phyloP scores from a whole-genome alignment of 169 alveolate genomes.

The Amoebophrya sp. region DNA sequence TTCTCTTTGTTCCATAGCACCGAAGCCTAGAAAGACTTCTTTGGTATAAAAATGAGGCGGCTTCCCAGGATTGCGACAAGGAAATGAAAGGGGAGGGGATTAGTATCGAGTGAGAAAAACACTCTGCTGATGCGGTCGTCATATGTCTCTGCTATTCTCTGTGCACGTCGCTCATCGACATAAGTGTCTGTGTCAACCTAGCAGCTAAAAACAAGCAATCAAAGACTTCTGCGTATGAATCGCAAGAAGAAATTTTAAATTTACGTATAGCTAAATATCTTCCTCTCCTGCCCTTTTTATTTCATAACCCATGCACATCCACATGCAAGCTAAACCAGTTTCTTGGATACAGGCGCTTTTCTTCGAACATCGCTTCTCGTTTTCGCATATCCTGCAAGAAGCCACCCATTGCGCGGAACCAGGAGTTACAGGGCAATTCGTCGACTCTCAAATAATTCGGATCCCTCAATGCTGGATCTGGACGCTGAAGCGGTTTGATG shows the following conservation, averaged over 20 bases:
- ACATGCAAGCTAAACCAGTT: not conserved
- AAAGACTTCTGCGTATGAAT: too few species aligned
- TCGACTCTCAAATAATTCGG: not conserved
- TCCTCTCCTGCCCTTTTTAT: too few species aligned
- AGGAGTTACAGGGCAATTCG: not conserved
- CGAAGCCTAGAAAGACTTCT: slow-evolving; percentile 1
- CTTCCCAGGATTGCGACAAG: not conserved
- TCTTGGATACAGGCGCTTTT: not conserved
- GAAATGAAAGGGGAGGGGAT: too few species aligned
- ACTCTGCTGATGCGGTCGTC: too few species aligned
- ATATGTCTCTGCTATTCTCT: too few species aligned
- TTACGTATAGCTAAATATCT: too few species aligned
- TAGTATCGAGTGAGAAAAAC: too few species aligned
- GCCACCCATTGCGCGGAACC: not conserved
- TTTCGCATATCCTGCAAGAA: not conserved
- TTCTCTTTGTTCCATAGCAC: not conserved
- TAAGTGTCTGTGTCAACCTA: too few species aligned
- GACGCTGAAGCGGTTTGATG: not conserved
- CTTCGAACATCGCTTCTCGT: too few species aligned
- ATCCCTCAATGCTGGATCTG: not conserved
- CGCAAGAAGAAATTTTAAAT: too few species aligned
- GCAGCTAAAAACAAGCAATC: too few species aligned
- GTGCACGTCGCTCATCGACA: too few species aligned
- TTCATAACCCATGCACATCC: not conserved
- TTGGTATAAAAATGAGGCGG: not conserved